Base-by-base conservation (phyloP, 208 protist genomes). In the Leishmania martiniquensis region DNA sequence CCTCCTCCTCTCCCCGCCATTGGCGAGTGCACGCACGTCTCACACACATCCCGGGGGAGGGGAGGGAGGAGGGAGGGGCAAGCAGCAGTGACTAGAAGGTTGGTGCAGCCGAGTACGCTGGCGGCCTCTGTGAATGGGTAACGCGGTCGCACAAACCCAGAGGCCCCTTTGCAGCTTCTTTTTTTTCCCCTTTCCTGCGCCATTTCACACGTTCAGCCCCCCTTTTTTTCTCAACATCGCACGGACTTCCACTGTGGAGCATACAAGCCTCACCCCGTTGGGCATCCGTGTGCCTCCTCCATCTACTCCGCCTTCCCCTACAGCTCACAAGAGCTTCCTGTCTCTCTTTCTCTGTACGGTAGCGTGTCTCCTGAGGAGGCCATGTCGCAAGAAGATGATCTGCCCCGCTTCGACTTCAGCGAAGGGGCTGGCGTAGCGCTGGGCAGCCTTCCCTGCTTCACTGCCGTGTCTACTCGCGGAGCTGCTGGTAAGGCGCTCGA, bases 341-440 rank as follows among this genome's bases (percentile, higher is more conserved):
- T 20, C 42, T 52, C 44, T 54, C 25, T 54, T 7, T 70, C n/a
- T 34, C n/a, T 70, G 20, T 32, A 15, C 7, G 3, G 17, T 68
- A 32, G 12, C 4, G 25, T 25, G n/a, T 44, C 9, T 49, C 0
- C 25, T 54, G 22, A 52, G 17, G 32, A 39, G 29, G 77, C 1
- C 0, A 77, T 80, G 70, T 77, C 75, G 22, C 62, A 89, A 25
- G 76, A 76, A 4, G 77, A 72, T n/a, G 74, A 2, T 72, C 73
- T 6, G 7, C 20, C 71, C 20, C 71, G 71, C 44, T 97, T 93
- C 72, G 60, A 74, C 63, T 82, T 97, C 42, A 77, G 67, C 34
- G 78, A 87, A 45, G 93, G 93, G 17, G 74, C 47, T 1, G 93
- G 93, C 0, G 88, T 72, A 6, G 72, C 81, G 17, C 84, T 97